Conservation (phyloP, 2,329 filamentous ascomycete species). For the Alternaria conjuncta region DNA sequence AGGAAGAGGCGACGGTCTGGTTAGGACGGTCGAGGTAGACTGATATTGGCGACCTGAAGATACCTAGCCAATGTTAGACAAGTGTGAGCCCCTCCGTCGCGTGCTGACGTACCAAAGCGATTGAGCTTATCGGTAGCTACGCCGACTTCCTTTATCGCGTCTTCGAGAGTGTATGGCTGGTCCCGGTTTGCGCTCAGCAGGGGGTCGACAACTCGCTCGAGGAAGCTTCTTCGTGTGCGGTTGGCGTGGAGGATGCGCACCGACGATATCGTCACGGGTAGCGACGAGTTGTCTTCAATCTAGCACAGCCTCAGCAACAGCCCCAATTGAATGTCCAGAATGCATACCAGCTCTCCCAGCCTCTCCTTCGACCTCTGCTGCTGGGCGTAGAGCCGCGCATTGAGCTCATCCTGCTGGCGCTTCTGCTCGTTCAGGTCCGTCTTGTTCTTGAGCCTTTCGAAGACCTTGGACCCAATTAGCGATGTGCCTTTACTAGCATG, state of each 20-base stretch:
- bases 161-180: constrained; percentile 76
- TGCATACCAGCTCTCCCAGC: constrained; percentile 68
- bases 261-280: constrained; percentile 86
- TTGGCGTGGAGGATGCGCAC: constrained; percentile 82
- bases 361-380: constrained; percentile 68
- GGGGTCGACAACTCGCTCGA: constrained; percentile 80
- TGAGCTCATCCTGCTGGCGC: constrained; percentile 65
- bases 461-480: constrained; percentile 53
- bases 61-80: constrained; percentile 62
- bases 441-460: constrained; percentile 65
- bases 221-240: constrained; percentile 83
- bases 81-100: not conserved
- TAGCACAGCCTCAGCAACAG: constrained; percentile 43
- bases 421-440: constrained; percentile 65
- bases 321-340: constrained; percentile 4
- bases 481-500: not conserved
- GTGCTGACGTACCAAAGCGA: constrained; percentile 69
- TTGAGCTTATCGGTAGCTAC: constrained; percentile 75
- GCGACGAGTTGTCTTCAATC: constrained; percentile 81
- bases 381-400: constrained; percentile 64
- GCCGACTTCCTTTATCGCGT: constrained; percentile 74
- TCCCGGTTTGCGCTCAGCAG: constrained; percentile 73
- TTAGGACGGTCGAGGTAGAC: constrained; percentile 82
- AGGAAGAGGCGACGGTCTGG: constrained; percentile 70
- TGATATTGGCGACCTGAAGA: constrained; percentile 83